These are phyloP conservation scores for Acacia confusa DNA, from an alignment of 306 rosid genomes.

Conservation along the genomic window DNA sequence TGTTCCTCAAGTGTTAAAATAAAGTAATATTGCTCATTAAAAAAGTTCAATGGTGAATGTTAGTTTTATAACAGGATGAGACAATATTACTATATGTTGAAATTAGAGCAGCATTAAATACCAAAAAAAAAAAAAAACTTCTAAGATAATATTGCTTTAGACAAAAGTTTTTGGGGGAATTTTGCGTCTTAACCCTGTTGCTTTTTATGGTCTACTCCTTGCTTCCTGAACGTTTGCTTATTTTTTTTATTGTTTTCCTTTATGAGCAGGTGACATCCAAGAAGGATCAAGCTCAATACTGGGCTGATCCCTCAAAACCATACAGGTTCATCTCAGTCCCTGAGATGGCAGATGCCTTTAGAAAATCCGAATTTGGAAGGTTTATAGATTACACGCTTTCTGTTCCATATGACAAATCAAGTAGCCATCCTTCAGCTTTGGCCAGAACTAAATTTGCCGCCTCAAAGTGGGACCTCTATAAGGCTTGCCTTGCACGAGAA, in stretches of 20 bases:
- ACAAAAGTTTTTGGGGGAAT: too few species aligned
- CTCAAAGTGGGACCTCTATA: conserved; percentile 60
- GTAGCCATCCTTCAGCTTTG: conserved; percentile 62
- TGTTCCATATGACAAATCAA: conserved; percentile 58
- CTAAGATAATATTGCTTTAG: too few species aligned
- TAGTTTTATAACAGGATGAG: too few species aligned
- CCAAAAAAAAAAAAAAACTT: too few species aligned
- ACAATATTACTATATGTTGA: too few species aligned
- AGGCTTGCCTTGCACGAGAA: conserved; percentile 75
- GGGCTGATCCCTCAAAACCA: conserved; percentile 76
- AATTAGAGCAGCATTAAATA: too few species aligned
- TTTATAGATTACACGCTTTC: conserved; percentile 34
- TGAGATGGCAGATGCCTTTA: conserved; percentile 70
- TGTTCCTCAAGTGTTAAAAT: too few species aligned
- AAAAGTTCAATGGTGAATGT: too few species aligned
- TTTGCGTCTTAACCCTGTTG: too few species aligned
- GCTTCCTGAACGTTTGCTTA: conserved; percentile 8
- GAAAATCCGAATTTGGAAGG: conserved; percentile 59
- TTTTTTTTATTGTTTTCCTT: neutral
- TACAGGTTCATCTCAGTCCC: conserved; percentile 56
- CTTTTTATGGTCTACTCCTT: conserved; percentile 3
- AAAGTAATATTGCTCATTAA: too few species aligned
- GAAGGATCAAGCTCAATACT: conserved; percentile 91
- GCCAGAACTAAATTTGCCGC: conserved; percentile 50
- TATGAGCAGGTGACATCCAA: conserved; percentile 76